Evolutionary conservation across 139 green algal genomes (phyloP), one percentile per base, ranked within the genome.

Genomic region (Coelastrella sp.): DNA sequence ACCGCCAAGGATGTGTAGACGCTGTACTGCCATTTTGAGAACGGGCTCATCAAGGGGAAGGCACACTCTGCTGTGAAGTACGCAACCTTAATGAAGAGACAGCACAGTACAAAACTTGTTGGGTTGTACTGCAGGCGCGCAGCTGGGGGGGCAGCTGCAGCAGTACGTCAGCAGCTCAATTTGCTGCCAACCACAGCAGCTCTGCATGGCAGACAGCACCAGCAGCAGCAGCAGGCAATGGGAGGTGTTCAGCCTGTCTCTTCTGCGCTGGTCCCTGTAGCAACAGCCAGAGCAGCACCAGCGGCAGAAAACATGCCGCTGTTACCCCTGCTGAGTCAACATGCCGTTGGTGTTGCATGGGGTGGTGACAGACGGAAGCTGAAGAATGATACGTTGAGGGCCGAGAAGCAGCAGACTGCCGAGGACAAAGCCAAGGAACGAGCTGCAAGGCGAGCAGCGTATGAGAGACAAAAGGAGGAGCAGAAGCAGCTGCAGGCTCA

Each of bases 151-250:
- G 81, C 81, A 76, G 81, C 81, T 12, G 60, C 8, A 57, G 3
- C 61, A 76, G 35, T 75, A 8, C 61, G 80, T 58, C 60, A 72
- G 80, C 80, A 85, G 80, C 80, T 85, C 58, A 73, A 85, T 58
- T 10, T 85, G 80, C 56, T 59, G 78, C 8, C 49, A 83, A 19
- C 78, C n/a, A 20, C 78, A 66, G 49, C 78, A 66, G 49, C 78
- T 59, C 14, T 15, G 8, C 72, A 17, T 78, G 72, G 15, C 72
- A 25, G 74, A 8, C 74, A 63, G 78, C 78, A 66, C 35, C 76
- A 66, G 78, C 78, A 83, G 49, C 78, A 83, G 78, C 78, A 27
- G 78, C 25, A 83, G 22, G 7, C 6, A 4, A 11, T 11, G 65
- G 78, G 14, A 61, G 10, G 6, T 9, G 11, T 24, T 6, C 78